Conservation (phyloP, 2,329 filamentous ascomycete genomes). For the Penicillium sp. region DNA sequence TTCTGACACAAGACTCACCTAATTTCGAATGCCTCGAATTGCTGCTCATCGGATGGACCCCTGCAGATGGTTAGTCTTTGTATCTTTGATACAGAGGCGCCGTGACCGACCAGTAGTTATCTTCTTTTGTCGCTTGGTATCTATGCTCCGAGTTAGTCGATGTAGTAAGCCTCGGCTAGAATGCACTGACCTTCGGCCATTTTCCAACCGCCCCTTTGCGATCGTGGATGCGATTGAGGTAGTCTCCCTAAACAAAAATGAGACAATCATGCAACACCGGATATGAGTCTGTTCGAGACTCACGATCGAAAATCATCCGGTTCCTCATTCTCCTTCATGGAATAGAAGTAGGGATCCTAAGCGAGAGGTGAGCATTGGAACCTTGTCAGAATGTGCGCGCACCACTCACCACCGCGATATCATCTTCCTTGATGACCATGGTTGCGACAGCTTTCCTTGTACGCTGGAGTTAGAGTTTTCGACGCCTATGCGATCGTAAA, state of each 20-base stretch:
- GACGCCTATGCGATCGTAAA: not conserved
- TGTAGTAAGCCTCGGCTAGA: not conserved
- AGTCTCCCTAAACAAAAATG: constrained; percentile 16
- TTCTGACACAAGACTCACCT: constrained; percentile 7
- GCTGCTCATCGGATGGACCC: constrained; percentile 23
- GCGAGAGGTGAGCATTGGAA: not conserved
- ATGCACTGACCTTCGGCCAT: constrained; percentile 18
- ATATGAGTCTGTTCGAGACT: not conserved
- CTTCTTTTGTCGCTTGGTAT: constrained; percentile 23
- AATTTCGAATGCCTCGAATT: constrained; percentile 24
- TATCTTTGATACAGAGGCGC: not conserved
- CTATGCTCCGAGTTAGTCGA: not conserved
- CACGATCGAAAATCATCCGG: constrained; percentile 21
- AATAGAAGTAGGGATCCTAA: constrained; percentile 7
- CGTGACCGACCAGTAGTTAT: constrained; percentile 21
- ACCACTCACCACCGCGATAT: constrained; percentile 3
- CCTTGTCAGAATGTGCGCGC: not conserved
- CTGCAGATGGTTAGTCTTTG: constrained; percentile 7
- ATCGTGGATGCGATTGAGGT: constrained; percentile 21
- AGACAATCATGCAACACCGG: not conserved
- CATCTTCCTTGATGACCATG: not conserved
- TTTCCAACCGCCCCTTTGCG: constrained; percentile 17
- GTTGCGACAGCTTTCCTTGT: not conserved
- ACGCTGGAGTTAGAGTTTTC: not conserved
- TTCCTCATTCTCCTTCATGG: not conserved